Percentiles rank a stretch among this genome's conserved stretches.
Evolutionary conservation across 1,139 yeast genomes (phyloP).

Genomic region (Pichia sp.): DNA sequence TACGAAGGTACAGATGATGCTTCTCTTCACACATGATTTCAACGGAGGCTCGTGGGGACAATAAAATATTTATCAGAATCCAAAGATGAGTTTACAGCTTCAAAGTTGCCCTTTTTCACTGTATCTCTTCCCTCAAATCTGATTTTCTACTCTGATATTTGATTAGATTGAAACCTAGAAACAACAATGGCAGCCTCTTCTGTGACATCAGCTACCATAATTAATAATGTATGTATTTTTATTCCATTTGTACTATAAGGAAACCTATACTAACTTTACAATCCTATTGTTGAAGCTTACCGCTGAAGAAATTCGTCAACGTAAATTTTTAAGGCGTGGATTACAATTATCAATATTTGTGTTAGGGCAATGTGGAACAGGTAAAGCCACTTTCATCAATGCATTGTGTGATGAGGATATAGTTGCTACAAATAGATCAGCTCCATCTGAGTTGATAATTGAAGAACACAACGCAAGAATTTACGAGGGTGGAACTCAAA

Average conservation of each 20-base stretch:
- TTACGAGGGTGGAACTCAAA: conserved; percentile 36
- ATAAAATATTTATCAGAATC: background rate
- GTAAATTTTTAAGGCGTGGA: conserved; percentile 49
- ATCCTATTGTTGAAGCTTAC: conserved; percentile 23
- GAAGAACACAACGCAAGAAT: conserved; percentile 26
- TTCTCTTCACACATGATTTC: background rate
- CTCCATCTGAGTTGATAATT: conserved; percentile 21
- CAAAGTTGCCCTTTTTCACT: background rate
- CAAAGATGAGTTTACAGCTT: background rate
- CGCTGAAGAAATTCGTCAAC: conserved; percentile 38
- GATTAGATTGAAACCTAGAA: too few relatives aligned
- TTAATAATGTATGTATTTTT: conserved; percentile 7
- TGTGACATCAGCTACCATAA: conserved; percentile 1
- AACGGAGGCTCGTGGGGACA: background rate
- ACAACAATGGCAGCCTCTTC: conserved; percentile 2
- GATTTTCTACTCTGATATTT: too few relatives aligned
- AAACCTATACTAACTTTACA: background rate
- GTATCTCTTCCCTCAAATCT: too few relatives aligned
- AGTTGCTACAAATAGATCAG: conserved; percentile 20
- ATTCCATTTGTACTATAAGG: background rate
- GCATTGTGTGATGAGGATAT: conserved; percentile 43
- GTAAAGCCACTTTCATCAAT: conserved; percentile 57
- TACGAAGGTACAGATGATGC: conserved; percentile 5
- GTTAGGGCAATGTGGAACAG: conserved; percentile 55
- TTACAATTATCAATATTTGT: conserved; percentile 50